Evolutionary conservation across 495 filamentous ascomycete genomes (phyloP).

Genomic region (Poronia punctata): DNA sequence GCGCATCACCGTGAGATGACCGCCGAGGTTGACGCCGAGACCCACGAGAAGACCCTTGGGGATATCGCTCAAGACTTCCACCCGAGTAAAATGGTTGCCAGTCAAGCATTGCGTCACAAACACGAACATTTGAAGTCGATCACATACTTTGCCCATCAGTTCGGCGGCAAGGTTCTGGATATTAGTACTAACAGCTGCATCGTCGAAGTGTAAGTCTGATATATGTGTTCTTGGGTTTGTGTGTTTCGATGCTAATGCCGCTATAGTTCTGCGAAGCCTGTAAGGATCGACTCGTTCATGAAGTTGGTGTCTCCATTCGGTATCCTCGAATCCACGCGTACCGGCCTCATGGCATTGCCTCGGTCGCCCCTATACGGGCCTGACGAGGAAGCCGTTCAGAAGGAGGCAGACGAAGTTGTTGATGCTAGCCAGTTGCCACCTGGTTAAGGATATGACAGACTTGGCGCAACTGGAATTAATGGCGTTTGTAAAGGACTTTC

Average conservation of each 20-base stretch:
- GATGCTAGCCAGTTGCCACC: conserved; percentile 90
- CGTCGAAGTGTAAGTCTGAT: conserved; percentile 76
- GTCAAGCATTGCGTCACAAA: conserved; percentile 88
- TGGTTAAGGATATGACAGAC: conserved; percentile 50
- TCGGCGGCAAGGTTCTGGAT: conserved; percentile 93
- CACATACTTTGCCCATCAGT: conserved; percentile 93
- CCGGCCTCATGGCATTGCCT: conserved; percentile 92
- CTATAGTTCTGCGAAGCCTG: conserved; percentile 79
- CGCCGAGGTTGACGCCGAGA: conserved; percentile 29
- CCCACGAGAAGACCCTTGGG: conserved; percentile 29
- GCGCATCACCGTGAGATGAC: conserved; percentile 83
- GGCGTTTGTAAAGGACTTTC: conserved; percentile 16
- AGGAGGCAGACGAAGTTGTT: conserved; percentile 85
- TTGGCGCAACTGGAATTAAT: background rate
- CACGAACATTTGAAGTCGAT: conserved; percentile 93
- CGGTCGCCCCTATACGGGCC: conserved; percentile 77
- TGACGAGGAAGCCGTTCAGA: conserved; percentile 65
- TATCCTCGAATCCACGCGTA: conserved; percentile 89
- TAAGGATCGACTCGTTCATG: conserved; percentile 92
- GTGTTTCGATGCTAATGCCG: conserved; percentile 11
- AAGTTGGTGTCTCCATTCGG: conserved; percentile 95
- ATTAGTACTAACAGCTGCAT: conserved; percentile 98
- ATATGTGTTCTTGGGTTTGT: background rate
- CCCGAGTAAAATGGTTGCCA: conserved; percentile 72
- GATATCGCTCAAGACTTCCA: conserved; percentile 65